These are phyloP conservation scores for Angomonas deanei DNA, from an alignment of 208 protist genomes.

Conservation along the genomic window DNA sequence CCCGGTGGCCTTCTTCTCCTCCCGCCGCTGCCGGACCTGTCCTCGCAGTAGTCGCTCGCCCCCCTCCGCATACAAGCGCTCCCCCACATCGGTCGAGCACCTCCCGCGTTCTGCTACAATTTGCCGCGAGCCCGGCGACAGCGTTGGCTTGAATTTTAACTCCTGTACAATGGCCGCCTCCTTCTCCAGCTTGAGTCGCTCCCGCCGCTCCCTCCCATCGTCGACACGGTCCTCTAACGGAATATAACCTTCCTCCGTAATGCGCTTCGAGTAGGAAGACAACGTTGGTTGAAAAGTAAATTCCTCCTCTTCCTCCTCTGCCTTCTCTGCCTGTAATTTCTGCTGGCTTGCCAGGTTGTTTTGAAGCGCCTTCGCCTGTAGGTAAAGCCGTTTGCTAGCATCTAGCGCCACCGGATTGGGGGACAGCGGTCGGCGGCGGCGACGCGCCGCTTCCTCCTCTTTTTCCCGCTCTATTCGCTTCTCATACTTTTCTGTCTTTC, in stretches of 20 bases:
- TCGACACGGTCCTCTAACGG: slow-evolving; percentile 27
- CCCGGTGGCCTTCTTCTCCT: slow-evolving; percentile 17
- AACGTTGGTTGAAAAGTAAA: slow-evolving; percentile 65
- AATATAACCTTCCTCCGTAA: slow-evolving; percentile 17
- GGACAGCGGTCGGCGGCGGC: background rate
- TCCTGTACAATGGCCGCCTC: slow-evolving; percentile 21
- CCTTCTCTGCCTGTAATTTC: slow-evolving; percentile 14
- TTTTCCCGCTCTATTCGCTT: slow-evolving; percentile 31
- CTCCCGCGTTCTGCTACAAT: slow-evolving; percentile 22
- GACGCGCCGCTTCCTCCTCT: slow-evolving; percentile 11
- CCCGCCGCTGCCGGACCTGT: slow-evolving; percentile 56
- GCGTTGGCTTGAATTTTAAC: slow-evolving; percentile 55
- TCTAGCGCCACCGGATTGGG: slow-evolving; percentile 32
- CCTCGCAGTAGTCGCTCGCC: slow-evolving; percentile 64
- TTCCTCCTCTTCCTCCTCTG: slow-evolving; percentile 21
- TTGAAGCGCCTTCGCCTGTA: slow-evolving; percentile 16
- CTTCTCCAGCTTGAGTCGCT: slow-evolving; percentile 29
- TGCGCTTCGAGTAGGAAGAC: slow-evolving; percentile 29
- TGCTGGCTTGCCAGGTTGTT: slow-evolving; percentile 14
- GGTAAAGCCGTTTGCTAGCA: slow-evolving; percentile 54
- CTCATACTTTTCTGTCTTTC: slow-evolving; percentile 51
- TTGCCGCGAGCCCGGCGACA: slow-evolving; percentile 30
- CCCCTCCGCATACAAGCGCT: slow-evolving; percentile 76
- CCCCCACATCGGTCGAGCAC: slow-evolving; percentile 15
- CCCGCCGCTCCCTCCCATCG: slow-evolving; percentile 20